Percentiles rank a stretch among this genome's conserved stretches.
Conservation (phyloP, 1,284 basidiomycete species). For the Fomitopsis palustris region DNA sequence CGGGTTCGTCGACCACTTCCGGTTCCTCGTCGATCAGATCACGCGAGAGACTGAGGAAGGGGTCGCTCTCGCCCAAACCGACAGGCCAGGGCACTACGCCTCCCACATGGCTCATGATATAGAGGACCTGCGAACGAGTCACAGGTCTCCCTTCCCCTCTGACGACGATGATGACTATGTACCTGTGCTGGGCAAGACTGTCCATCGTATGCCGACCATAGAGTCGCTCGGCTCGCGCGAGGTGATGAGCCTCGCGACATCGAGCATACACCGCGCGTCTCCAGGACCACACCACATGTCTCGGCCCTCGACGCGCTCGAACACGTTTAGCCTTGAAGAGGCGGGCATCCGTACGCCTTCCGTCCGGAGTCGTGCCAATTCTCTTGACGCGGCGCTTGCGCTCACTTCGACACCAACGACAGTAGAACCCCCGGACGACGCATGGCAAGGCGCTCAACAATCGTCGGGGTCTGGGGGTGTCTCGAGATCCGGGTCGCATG, state of each 20-base stretch:
- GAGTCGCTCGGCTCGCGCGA: conserved; percentile 66
- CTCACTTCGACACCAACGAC: conserved; percentile 10
- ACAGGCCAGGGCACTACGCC: conserved; percentile 12
- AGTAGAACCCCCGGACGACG: background rate
- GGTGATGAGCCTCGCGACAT: conserved; percentile 30
- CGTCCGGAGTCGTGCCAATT: conserved; percentile 21
- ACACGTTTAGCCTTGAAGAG: conserved; percentile 19
- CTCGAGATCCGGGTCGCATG: background rate
- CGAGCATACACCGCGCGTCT: conserved; percentile 17
- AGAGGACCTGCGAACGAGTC: conserved; percentile 12
- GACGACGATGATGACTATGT: conserved; percentile 40
- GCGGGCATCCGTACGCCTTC: conserved; percentile 13
- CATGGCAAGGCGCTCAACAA: background rate
- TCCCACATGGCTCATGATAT: background rate
- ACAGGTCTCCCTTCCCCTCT: background rate
- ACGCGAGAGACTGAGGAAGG: conserved; percentile 48
- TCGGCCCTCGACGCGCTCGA: conserved; percentile 29
- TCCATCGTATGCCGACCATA: conserved; percentile 76
- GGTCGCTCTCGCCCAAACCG: conserved; percentile 32
- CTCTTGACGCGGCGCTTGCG: conserved; percentile 20
- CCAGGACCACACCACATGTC: conserved; percentile 17
- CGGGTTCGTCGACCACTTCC: conserved; percentile 47
- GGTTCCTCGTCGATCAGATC: conserved; percentile 44
- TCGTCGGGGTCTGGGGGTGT: background rate
- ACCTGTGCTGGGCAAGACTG: conserved; percentile 54